These are phyloP conservation scores for Dryadomyces quercivorus DNA, from an alignment of 2,329 filamentous ascomycete species.

Conservation along the genomic window DNA sequence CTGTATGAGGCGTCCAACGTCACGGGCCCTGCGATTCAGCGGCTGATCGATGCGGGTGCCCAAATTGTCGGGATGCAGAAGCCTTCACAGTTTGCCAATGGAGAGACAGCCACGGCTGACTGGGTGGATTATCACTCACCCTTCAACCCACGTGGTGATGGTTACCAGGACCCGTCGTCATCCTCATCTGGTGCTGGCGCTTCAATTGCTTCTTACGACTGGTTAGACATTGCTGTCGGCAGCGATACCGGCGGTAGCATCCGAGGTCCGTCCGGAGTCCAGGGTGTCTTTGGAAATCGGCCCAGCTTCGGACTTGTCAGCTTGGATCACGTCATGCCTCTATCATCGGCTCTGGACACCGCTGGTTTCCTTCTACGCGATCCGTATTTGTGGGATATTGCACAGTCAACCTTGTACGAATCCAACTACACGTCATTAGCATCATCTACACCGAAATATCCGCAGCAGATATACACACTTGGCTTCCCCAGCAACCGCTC, in stretches of 20 bases:
- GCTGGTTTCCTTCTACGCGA: conserved; percentile 29
- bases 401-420: conserved; percentile 19
- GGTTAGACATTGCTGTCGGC: conserved; percentile 21
- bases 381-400: conserved; percentile 21
- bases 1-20: conserved; percentile 33
- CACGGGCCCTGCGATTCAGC: conserved; percentile 39
- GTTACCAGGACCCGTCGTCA: conserved; percentile 31
- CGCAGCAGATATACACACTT: conserved; percentile 19
- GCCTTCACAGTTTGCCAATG: conserved; percentile 30
- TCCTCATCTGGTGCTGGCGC: conserved; percentile 25
- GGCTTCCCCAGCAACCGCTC: conserved; percentile 14
- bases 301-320: conserved; percentile 27
- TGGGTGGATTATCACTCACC: conserved; percentile 25
- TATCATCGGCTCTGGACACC: conserved; percentile 30
- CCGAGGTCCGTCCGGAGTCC: conserved; percentile 10
- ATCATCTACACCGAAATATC: conserved; percentile 13
- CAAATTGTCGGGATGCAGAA: conserved; percentile 34
- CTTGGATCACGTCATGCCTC: conserved; percentile 28
- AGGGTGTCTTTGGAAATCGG: conserved; percentile 32
- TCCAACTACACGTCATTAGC: conserved; percentile 21
- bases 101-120: conserved; percentile 32
- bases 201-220: conserved; percentile 19
- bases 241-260: conserved; percentile 16
- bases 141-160: conserved; percentile 33
- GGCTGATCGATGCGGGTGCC: conserved; percentile 45